Conservation (phyloP, 148 eudicot genomes). For the Rhododendron simsii region DNA sequence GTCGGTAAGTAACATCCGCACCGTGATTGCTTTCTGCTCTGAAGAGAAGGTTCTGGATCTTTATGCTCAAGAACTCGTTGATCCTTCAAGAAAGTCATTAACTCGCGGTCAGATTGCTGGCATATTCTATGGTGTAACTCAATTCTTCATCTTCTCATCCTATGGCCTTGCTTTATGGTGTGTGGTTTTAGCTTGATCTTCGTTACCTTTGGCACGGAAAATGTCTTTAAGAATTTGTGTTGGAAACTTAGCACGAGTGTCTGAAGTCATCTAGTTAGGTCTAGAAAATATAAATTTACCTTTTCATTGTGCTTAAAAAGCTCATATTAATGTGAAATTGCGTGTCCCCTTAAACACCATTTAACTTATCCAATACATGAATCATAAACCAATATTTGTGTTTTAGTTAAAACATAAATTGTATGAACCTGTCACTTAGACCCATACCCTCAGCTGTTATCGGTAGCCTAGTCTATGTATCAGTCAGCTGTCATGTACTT, state of each 20-base stretch:
- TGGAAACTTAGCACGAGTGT: neutral
- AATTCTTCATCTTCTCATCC: conserved; percentile 94
- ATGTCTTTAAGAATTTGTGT: neutral
- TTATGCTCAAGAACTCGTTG: conserved; percentile 74
- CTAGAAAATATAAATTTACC: neutral
- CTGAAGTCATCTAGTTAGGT: neutral
- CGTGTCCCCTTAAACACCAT: neutral
- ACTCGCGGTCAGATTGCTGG: conserved; percentile 93
- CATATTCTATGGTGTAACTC: conserved; percentile 80
- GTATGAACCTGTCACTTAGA: neutral
- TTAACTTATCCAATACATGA: neutral
- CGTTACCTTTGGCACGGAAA: neutral
- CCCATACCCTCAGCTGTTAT: neutral
- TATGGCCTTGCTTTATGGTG: conserved; percentile 97
- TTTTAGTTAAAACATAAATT: neutral
- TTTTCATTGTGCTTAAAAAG: neutral
- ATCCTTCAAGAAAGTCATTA: conserved; percentile 77
- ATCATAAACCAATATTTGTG: neutral
- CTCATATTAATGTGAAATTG: neutral
- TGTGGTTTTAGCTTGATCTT: neutral
- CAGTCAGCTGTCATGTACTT: neutral
- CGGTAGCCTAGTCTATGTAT: neutral
- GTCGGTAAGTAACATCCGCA: conserved; percentile 89
- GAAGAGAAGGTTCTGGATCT: conserved; percentile 78
- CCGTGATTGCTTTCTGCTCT: conserved; percentile 91